Conservation (phyloP, 1,139 yeast species). For the Lodderomyces elongisporus region DNA sequence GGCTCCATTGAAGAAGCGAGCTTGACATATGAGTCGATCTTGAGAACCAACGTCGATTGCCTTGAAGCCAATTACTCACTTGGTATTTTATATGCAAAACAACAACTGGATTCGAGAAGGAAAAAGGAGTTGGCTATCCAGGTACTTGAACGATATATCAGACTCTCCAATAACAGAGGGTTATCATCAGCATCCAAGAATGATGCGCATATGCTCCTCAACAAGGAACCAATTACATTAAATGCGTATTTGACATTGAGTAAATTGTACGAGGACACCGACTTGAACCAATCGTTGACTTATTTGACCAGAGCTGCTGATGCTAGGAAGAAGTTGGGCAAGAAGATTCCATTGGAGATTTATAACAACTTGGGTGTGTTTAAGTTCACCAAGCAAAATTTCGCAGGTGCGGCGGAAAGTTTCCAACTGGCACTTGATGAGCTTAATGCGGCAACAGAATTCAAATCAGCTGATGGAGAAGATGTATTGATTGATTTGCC, state of each 20-base stretch:
- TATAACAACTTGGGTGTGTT: constrained; percentile 85
- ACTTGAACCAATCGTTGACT: constrained; percentile 53
- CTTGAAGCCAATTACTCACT: constrained; percentile 72
- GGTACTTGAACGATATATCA: constrained; percentile 68
- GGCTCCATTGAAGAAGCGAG: constrained; percentile 79
- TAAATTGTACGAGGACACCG: constrained; percentile 59
- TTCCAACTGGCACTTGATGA: constrained; percentile 48
- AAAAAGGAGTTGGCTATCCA: constrained; percentile 51
- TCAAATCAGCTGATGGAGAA: constrained; percentile 20
- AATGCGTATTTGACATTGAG: constrained; percentile 69
- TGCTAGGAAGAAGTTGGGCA: constrained; percentile 36
- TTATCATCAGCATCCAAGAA: constrained; percentile 19
- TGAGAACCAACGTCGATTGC: constrained; percentile 62
- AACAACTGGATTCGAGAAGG: constrained; percentile 31
- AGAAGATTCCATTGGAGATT: constrained; percentile 59
- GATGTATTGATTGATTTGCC: constrained; percentile 23
- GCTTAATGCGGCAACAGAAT: constrained; percentile 14
- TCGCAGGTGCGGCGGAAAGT: constrained; percentile 31
- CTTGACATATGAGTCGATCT: constrained; percentile 72
- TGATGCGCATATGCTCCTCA: constrained; percentile 25
- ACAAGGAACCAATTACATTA: constrained; percentile 59
- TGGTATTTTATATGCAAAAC: constrained; percentile 65
- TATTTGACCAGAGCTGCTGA: constrained; percentile 58
- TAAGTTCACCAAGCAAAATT: constrained; percentile 62
- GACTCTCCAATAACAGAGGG: constrained; percentile 50